Conservation (phyloP, 148 eudicot genomes). For the Chenopodium album region DNA sequence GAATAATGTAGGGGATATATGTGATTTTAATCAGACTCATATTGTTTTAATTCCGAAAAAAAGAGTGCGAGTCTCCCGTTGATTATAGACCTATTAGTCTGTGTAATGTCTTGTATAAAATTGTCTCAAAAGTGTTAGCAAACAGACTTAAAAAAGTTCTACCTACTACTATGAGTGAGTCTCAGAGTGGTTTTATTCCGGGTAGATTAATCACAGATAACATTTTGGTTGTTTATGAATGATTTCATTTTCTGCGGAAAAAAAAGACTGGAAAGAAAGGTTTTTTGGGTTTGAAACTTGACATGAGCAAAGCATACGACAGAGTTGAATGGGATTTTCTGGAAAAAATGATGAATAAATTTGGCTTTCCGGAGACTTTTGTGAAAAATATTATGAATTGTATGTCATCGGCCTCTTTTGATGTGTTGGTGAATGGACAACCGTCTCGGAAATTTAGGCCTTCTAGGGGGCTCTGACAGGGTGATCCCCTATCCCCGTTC, state of each 20-base stretch:
- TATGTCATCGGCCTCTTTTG: no score
- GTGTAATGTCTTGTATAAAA: neutral
- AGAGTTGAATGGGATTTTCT: neutral
- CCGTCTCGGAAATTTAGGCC: no score
- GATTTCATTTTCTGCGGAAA: neutral
- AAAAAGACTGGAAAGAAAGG: neutral
- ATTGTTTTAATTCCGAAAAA: no score
- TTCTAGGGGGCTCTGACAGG: neutral
- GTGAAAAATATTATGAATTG: neutral
- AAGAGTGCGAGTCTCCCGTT: neutral
- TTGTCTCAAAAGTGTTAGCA: neutral
- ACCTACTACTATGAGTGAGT: neutral
- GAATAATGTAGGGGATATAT: no score
- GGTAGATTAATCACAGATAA: neutral
- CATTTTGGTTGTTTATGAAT: neutral
- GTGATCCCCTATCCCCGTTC: neutral
- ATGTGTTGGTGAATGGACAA: neutral
- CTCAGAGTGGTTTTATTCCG: neutral
- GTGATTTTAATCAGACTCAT: no score
- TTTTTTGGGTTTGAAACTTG: neutral
- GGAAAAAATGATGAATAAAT: neutral
- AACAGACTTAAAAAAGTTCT: neutral
- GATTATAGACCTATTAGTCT: neutral
- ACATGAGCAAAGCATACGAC: neutral
- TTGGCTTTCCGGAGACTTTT: neutral